Conservation (phyloP, 2,329 filamentous ascomycete species). For the Fusarium denticulatum region DNA sequence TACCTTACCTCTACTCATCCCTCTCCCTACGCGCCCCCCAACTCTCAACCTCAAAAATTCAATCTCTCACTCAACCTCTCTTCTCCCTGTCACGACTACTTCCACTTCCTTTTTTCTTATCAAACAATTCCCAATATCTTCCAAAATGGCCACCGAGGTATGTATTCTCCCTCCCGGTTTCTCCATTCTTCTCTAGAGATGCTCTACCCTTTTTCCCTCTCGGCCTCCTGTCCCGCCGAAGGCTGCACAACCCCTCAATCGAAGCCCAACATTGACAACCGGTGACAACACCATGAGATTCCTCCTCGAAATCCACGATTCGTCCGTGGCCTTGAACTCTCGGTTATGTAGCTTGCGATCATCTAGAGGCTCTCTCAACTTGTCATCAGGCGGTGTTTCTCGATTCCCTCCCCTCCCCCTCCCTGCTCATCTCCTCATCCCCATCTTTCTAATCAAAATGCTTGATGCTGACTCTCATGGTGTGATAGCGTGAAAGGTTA, state of each 20-base stretch:
- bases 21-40: slow-evolving; percentile 41
- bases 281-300: slow-evolving; percentile 26
- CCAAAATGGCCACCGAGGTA: slow-evolving; percentile 51
- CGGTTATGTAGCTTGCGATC: slow-evolving; percentile 7
- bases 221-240: slow-evolving; percentile 33
- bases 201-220: slow-evolving; percentile 35
- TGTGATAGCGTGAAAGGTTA: slow-evolving; percentile 75
- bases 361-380: background rate
- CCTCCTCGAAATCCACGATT: slow-evolving; percentile 3
- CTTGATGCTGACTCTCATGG: slow-evolving; percentile 50
- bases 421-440: slow-evolving; percentile 9
- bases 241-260: slow-evolving; percentile 45
- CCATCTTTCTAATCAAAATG: slow-evolving; percentile 22
- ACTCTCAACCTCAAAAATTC: slow-evolving; percentile 44
- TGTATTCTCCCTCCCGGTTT: slow-evolving; percentile 20
- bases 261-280: slow-evolving; percentile 20
- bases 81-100: slow-evolving; percentile 31
- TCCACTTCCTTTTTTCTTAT: slow-evolving; percentile 32
- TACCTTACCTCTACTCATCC: slow-evolving; percentile 31
- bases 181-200: slow-evolving; percentile 1
- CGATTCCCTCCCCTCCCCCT: background rate
- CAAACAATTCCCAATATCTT: slow-evolving; percentile 37
- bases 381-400: background rate
- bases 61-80: slow-evolving; percentile 38
- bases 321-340: background rate